Evolutionary conservation across 176 grass and related monocot species (phyloP), one percentile per base, ranked within the genome.

Genomic region (Aegilops sharonensis): DNA sequence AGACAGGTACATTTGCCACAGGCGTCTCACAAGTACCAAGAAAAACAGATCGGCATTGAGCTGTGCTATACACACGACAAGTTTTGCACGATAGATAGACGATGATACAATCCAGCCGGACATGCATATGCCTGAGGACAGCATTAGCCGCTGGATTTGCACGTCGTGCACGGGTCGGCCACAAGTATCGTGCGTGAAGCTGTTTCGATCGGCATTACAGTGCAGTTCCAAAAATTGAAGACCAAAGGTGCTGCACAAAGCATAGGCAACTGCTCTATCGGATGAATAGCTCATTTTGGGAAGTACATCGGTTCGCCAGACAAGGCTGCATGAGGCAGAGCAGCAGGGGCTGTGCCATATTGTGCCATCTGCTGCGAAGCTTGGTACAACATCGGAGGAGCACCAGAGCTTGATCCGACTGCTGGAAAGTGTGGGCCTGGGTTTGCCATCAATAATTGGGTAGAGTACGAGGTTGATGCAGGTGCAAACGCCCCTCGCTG

Each of bases 311-410:
- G 84, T 54, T 85, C 77, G 34, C 84, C 40, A 74, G 84, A 48
- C 20, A 69, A 74, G 39, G 85, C 81, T 21, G 82, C 81, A 4
- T 85, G 85, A 4, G 69, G 81, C 5, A 24, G 81, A 73, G 83
- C 71, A 88, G 52, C 80, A 83, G 74, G 56, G 21, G 79, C 64
- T 1, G 79, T 43, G 64, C 90, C 82, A 62, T 92, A 95, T 1
- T 91, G 90, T 65, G 77, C 68, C 80, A 88, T 89, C 39, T 85
- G 83, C 42, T 90, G 86, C 9, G 87, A 91, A 34, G 63, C 80
- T 61, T 91, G 91, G 80, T 81, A 86, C 30, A 83, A 64, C 23
- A 74, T 63, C 1, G 82, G 72, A 13, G 24, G 86, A 15, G 83
- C 78, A 37, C 64, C 75, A 0, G 86, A 83, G 21, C 80, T 85